Evolutionary conservation across 768 basidiomycete genomes (phyloP).

Genomic region (Boletus rufocinnamomeus): DNA sequence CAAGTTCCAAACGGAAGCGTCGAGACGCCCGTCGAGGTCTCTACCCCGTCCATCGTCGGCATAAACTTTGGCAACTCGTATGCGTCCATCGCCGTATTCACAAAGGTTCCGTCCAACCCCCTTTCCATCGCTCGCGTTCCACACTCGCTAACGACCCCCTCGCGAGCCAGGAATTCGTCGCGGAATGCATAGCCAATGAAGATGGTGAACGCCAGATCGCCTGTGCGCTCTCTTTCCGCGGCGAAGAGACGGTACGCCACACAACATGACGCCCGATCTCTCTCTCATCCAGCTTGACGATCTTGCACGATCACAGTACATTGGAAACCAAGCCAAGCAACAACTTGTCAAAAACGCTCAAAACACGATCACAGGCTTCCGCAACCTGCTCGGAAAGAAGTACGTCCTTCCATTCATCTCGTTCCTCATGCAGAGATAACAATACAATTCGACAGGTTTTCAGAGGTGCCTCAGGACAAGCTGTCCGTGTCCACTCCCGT

Average conservation of each 20-base stretch:
- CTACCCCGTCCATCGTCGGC: constrained; percentile 70
- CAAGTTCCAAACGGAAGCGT: constrained; percentile 54
- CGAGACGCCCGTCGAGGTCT: constrained; percentile 39
- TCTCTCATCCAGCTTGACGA: constrained; percentile 2
- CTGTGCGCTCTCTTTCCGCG: constrained; percentile 87
- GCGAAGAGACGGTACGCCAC: constrained; percentile 82
- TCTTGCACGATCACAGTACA: constrained; percentile 61
- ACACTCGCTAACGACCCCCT: background rate
- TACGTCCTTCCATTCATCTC: constrained; percentile 37
- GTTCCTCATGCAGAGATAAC: background rate
- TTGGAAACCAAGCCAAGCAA: constrained; percentile 90
- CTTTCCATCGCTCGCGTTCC: background rate
- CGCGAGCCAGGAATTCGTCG: constrained; percentile 71
- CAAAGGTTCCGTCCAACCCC: constrained; percentile 65
- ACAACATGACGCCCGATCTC: background rate
- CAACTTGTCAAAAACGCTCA: constrained; percentile 94
- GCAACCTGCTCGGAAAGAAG: constrained; percentile 92
- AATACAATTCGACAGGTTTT: constrained; percentile 55
- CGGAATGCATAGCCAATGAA: constrained; percentile 97
- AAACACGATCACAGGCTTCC: constrained; percentile 95
- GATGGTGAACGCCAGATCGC: constrained; percentile 99
- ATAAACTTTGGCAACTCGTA: constrained; percentile 97
- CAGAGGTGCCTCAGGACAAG: constrained; percentile 62
- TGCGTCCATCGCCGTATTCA: constrained; percentile 93
- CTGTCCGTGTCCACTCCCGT: constrained; percentile 63